These are phyloP conservation scores for Grosmannia serpens DNA, from an alignment of 2,329 filamentous ascomycete species.

Conservation along the genomic window DNA sequence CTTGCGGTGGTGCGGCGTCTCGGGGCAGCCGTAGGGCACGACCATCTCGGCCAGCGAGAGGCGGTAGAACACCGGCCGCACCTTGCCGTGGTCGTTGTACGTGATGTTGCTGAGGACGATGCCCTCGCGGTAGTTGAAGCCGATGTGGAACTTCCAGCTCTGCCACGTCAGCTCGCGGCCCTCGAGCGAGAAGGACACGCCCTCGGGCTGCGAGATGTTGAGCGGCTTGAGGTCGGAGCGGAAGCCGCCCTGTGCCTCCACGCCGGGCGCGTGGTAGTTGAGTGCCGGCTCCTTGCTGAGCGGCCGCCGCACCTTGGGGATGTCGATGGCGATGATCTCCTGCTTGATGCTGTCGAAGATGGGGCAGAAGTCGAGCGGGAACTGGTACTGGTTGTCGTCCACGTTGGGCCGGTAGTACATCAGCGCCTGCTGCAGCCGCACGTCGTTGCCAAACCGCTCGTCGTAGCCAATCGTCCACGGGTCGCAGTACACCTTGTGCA, in stretches of 20 bases:
- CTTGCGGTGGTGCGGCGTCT: conserved; percentile 69
- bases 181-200: conserved; percentile 61
- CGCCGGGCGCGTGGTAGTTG: conserved; percentile 67
- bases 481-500: conserved; percentile 94
- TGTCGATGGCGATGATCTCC: conserved; percentile 70
- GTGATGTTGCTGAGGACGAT: conserved; percentile 84
- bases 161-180: conserved; percentile 75
- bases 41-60: conserved; percentile 90
- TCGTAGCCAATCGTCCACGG: conserved; percentile 95
- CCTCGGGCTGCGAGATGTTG: conserved; percentile 63
- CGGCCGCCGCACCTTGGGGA: conserved; percentile 66
- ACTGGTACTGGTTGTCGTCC: conserved; percentile 84
- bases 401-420: conserved; percentile 88
- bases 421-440: conserved; percentile 79
- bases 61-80: conserved; percentile 75
- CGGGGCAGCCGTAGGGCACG: conserved; percentile 75
- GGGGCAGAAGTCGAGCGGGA: conserved; percentile 85
- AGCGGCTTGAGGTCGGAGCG: conserved; percentile 69
- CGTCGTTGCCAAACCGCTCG: conserved; percentile 68
- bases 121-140: conserved; percentile 90
- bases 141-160: conserved; percentile 86
- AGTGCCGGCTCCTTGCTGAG: conserved; percentile 59
- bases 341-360: conserved; percentile 76
- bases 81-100: conserved; percentile 71
- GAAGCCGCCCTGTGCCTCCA: conserved; percentile 66